These are phyloP conservation scores for Plasmopara halstedii DNA, from an alignment of 352 stramenopile genomes.

Conservation along the genomic window DNA sequence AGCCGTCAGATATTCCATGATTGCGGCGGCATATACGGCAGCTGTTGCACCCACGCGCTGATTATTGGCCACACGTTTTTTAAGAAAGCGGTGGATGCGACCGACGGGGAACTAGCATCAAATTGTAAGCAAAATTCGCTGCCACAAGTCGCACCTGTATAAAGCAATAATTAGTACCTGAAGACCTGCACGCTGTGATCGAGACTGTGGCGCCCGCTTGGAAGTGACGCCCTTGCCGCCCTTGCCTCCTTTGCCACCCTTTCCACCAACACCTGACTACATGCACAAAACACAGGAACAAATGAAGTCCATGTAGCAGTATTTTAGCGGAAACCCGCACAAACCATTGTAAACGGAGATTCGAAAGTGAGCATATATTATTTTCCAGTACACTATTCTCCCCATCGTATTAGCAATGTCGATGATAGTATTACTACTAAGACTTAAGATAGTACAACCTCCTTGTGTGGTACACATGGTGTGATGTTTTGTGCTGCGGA, in stretches of 20 bases:
- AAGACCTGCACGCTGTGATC: slow-evolving; percentile 96
- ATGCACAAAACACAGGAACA: slow-evolving; percentile 1
- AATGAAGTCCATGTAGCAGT: slow-evolving; percentile 4
- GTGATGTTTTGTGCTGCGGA: too few relatives aligned
- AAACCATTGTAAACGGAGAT: slow-evolving; percentile 3
- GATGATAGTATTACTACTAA: not conserved
- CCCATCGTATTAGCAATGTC: too few relatives aligned
- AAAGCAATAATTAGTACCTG: slow-evolving; percentile 53
- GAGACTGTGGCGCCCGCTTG: slow-evolving; percentile 98
- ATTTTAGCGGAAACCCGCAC: not conserved
- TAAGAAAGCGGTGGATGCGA: slow-evolving; percentile 99
- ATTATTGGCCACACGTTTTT: slow-evolving; percentile 96
- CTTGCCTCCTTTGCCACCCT: slow-evolving; percentile 97
- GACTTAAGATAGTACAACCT: too few relatives aligned
- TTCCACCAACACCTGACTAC: slow-evolving; percentile 85
- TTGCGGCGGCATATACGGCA: slow-evolving; percentile 99
- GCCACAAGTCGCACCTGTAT: not conserved
- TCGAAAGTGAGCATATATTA: not conserved
- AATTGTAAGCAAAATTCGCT: not conserved
- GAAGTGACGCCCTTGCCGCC: slow-evolving; percentile 97
- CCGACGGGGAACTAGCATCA: slow-evolving; percentile 95
- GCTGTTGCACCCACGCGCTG: slow-evolving; percentile 98
- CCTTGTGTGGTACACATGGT: too few relatives aligned
- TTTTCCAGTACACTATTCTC: not conserved
- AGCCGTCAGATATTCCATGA: slow-evolving; percentile 99